phyloP scores from a whole-genome alignment of 1,284 basidiomycete species.

The Tilletia caries region DNA sequence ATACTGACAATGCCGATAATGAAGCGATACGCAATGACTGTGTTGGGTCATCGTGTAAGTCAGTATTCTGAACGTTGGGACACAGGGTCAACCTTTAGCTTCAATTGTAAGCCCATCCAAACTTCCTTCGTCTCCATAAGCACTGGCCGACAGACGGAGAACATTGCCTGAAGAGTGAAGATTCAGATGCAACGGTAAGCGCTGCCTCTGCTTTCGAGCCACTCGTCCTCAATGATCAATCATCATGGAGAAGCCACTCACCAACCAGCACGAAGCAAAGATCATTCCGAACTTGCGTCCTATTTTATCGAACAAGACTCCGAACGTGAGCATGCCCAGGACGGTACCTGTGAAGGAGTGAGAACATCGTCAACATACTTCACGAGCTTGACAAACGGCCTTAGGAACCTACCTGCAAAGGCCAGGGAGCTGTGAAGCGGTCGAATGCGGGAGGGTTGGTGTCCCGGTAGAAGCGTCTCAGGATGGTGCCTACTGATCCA shows the following conservation, averaged over 20 bases:
- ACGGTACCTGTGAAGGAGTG: slow-evolving; percentile 60
- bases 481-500: slow-evolving; percentile 39
- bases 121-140: slow-evolving; percentile 72
- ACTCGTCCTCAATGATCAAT: no score
- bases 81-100: no score
- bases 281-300: slow-evolving; percentile 80
- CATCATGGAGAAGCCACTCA: no score
- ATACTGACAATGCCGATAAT: slow-evolving; percentile 42
- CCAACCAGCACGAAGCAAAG: slow-evolving; percentile 43
- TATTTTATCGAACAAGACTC: slow-evolving; percentile 58
- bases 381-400: no score
- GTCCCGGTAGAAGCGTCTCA: slow-evolving; percentile 18
- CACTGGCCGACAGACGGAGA: slow-evolving; percentile 69
- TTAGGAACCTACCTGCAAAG: slow-evolving; percentile 30
- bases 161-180: slow-evolving; percentile 21
- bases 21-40: slow-evolving; percentile 62
- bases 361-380: no score
- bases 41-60: no score
- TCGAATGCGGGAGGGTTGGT: slow-evolving; percentile 23
- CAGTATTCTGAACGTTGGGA: no score
- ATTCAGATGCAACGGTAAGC: no score
- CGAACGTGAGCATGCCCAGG: slow-evolving; percentile 61
- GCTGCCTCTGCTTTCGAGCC: no score
- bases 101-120: slow-evolving; percentile 60
- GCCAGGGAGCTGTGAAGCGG: slow-evolving; percentile 36